Base-by-base conservation (phyloP, 176 grass and related monocot genomes). In the Oryza glaberrima region DNA sequence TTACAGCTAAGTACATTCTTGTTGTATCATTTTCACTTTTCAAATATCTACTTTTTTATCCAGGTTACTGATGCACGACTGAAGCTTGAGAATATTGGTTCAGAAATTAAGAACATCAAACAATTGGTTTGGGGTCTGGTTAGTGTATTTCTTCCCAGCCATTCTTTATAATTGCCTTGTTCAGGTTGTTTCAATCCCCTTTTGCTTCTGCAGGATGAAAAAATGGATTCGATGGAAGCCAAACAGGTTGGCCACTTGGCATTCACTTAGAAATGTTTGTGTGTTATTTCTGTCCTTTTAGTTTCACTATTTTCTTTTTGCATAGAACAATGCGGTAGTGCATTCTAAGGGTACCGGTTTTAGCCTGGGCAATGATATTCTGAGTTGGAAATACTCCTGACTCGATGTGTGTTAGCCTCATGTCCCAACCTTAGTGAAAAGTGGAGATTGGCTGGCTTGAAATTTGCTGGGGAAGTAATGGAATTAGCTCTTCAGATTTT, bases 61-160 rank as follows among this genome's bases (percentile, higher is more conserved):
- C 83, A 97, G 94, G 94, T 97, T 90, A 92, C 82, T 92, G 94
- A 88, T 84, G 94, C 94, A 81, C 87, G 92, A 40, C 19, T 88
- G 66, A 91, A 94, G 78, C 90, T 97, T 84, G 91, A 90, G 75
- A 97, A 76, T 87, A 91, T 97, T 82, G 94, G 94, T 77, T 91
- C 87, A 67, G 94, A 97, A 72, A 87, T 94, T 75, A 92, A 87
- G 78, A 97, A 80, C 79, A 94, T 97, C 66, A 91, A 94, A 73
- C 82, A 94, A 9, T 91, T 97, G 52, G 91, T 97, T 76, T 97
- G 94, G 94, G 90, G 88, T 81, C 86, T 97, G 89, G 94, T 97
- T 65, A 92, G 87, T 86, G 49, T 86, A 56, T 72, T 60, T 60
- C 63, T 71, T 2, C 43, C 25, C 4, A 11, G 43, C 82, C 26